Percentiles rank a stretch among this genome's conserved stretches.
Conservation (phyloP, 345 rosid species). For the Boechera retrofracta region DNA sequence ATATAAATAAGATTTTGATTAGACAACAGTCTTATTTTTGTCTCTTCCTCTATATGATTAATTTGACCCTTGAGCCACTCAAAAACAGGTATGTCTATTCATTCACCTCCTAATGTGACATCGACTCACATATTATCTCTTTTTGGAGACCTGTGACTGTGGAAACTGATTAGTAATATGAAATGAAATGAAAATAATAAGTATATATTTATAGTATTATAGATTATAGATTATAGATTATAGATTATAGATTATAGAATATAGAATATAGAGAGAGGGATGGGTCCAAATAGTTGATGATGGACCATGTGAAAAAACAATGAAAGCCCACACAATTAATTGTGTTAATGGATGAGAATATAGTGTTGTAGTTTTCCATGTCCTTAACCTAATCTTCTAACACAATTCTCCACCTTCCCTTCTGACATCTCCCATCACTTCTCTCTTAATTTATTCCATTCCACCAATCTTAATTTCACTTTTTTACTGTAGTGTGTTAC, state of each 20-base stretch:
- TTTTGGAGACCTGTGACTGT: conserved; percentile 33
- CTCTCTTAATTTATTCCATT: conserved; percentile 34
- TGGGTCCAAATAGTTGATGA: conserved; percentile 37
- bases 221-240: conserved; percentile 16
- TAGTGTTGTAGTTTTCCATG: conserved; percentile 44
- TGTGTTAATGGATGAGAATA: conserved; percentile 31
- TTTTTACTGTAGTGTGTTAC: conserved; percentile 25
- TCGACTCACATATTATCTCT: conserved; percentile 19
- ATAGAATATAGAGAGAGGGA: conserved; percentile 24
- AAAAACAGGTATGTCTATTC: conserved; percentile 40
- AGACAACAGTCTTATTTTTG: conserved; percentile 39
- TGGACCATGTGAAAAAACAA: conserved; percentile 46
- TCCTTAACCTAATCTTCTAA: conserved; percentile 39
- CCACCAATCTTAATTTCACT: conserved; percentile 5
- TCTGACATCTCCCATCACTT: conserved; percentile 47
- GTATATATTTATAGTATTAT: neutral
- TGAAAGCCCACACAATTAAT: conserved; percentile 48
- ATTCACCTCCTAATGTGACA: conserved; percentile 32
- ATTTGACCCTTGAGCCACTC: conserved; percentile 43
- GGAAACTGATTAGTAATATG: conserved; percentile 33
- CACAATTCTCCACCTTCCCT: conserved; percentile 36
- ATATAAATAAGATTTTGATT: conserved; percentile 36
- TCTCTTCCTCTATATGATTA: conserved; percentile 38
- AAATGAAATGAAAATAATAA: neutral
- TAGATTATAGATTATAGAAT: conserved; percentile 14